Percentiles rank a stretch among this genome's conserved stretches.
Conservation (phyloP, 345 rosid genomes). For the Pistacia atlantica region DNA sequence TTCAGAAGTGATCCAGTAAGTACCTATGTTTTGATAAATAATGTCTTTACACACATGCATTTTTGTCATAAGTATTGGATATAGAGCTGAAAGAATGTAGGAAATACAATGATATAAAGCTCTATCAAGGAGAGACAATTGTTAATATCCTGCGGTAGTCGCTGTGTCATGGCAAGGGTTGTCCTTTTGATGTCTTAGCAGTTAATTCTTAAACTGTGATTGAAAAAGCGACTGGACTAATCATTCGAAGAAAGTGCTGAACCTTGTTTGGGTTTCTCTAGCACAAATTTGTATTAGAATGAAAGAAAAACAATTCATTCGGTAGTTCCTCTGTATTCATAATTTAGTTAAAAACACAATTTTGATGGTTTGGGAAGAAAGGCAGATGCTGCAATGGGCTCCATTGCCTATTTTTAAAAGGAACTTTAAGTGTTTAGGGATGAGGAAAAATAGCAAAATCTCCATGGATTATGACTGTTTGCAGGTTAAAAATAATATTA, state of each 20-base stretch:
- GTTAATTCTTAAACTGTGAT: neutral
- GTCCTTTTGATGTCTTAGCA: neutral
- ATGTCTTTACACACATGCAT: constrained; percentile 4
- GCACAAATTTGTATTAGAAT: constrained; percentile 9
- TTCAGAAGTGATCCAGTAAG: constrained; percentile 81
- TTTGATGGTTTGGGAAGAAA: constrained; percentile 3
- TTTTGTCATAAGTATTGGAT: neutral
- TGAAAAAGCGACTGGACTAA: neutral
- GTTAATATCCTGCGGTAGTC: neutral
- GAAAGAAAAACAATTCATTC: neutral
- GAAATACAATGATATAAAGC: neutral
- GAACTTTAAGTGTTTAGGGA: neutral
- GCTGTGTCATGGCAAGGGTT: neutral
- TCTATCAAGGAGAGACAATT: neutral
- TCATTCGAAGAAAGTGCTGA: neutral
- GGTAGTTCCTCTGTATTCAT: neutral
- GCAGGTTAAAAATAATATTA: no score
- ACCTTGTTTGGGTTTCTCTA: neutral
- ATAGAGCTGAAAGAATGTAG: neutral
- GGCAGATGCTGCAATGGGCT: neutral
- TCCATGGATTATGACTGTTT: neutral
- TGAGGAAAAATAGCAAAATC: constrained; percentile 3
- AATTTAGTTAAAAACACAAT: neutral
- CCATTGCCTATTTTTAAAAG: neutral
- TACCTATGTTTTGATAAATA: constrained; percentile 19